Evolutionary conservation across 2,329 filamentous ascomycete species (phyloP).

Genomic region (Paecilomyces variotii): DNA sequence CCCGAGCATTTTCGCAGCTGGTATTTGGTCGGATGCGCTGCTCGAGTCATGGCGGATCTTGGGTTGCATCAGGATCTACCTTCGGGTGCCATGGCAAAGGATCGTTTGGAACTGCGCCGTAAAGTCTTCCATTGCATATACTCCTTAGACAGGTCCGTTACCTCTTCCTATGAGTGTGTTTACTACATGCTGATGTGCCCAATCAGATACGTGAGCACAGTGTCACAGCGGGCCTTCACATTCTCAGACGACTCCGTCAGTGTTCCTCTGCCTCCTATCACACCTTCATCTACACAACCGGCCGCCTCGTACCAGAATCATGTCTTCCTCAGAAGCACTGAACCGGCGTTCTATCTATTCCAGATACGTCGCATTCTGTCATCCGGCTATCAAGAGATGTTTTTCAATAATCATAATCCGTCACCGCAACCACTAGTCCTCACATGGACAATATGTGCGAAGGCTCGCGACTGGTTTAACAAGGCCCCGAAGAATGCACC

Average conservation of each 20-base stretch:
- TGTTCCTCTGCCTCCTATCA: slow-evolving; percentile 61
- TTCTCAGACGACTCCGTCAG: slow-evolving; percentile 85
- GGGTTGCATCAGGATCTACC: slow-evolving; percentile 90
- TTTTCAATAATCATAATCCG: slow-evolving; percentile 65
- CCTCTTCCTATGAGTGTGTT: neutral
- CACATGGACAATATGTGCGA: slow-evolving; percentile 32
- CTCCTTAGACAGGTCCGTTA: slow-evolving; percentile 67
- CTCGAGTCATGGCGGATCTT: slow-evolving; percentile 77
- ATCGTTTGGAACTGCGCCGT: slow-evolving; percentile 66
- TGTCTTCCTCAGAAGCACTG: slow-evolving; percentile 51
- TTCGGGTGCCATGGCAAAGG: slow-evolving; percentile 57
- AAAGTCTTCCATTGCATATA: slow-evolving; percentile 88
- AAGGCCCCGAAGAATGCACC: slow-evolving; percentile 61
- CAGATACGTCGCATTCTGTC: slow-evolving; percentile 80
- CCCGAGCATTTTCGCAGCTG: slow-evolving; percentile 88
- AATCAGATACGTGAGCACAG: slow-evolving; percentile 72
- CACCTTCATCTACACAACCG: slow-evolving; percentile 35
- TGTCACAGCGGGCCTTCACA: slow-evolving; percentile 79
- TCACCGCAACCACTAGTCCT: slow-evolving; percentile 54
- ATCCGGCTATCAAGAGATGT: slow-evolving; percentile 79
- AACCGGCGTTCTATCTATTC: slow-evolving; percentile 70
- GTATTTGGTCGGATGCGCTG: slow-evolving; percentile 86
- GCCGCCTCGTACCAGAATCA: slow-evolving; percentile 32
- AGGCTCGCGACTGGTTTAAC: slow-evolving; percentile 72
- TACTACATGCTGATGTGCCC: slow-evolving; percentile 11